These are phyloP conservation scores for Fonsecaea monophora DNA, from an alignment of 2,329 filamentous ascomycete genomes.

Conservation along the genomic window DNA sequence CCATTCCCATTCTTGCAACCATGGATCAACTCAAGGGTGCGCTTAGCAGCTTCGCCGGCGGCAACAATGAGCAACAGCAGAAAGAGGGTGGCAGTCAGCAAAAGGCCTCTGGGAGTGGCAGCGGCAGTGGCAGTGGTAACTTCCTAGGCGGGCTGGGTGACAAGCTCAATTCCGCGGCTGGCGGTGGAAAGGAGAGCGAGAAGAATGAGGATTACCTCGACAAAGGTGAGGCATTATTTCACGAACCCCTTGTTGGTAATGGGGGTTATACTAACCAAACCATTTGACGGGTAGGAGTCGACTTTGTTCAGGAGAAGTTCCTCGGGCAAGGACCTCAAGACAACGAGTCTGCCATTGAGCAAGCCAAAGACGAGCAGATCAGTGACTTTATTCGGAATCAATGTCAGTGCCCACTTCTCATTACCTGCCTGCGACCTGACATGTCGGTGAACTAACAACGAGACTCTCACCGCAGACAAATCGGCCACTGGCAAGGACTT, in stretches of 20 bases:
- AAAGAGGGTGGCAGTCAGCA: slow-evolving; percentile 25
- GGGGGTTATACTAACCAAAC: slow-evolving; percentile 8
- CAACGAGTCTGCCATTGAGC: slow-evolving; percentile 76
- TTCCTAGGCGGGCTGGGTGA: slow-evolving; percentile 66
- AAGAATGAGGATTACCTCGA: slow-evolving; percentile 84
- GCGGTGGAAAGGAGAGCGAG: slow-evolving; percentile 76
- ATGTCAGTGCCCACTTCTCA: slow-evolving; percentile 21
- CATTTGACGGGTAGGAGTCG: slow-evolving; percentile 63
- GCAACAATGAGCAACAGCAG: slow-evolving; percentile 27
- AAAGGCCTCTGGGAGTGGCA: slow-evolving; percentile 36
- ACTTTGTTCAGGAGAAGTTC: slow-evolving; percentile 78
- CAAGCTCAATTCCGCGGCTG: slow-evolving; percentile 74
- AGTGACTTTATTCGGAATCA: slow-evolving; percentile 72
- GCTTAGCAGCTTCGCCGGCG: slow-evolving; percentile 37
- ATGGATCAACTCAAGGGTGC: slow-evolving; percentile 40
- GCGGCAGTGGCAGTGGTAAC: slow-evolving; percentile 46
- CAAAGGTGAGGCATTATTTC: slow-evolving; percentile 65
- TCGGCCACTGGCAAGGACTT: slow-evolving; percentile 70
- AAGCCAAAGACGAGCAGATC: slow-evolving; percentile 83
- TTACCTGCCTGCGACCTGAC: not conserved
- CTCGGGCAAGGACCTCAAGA: slow-evolving; percentile 72
- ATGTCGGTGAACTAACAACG: slow-evolving; percentile 11
- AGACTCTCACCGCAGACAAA: slow-evolving; percentile 63
- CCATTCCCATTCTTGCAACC: not conserved
- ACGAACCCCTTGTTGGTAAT: not conserved